Percentiles rank a stretch among this genome's conserved stretches.
phyloP scores from a whole-genome alignment of 2,329 filamentous ascomycete species.

The Fusarium circinatum region DNA sequence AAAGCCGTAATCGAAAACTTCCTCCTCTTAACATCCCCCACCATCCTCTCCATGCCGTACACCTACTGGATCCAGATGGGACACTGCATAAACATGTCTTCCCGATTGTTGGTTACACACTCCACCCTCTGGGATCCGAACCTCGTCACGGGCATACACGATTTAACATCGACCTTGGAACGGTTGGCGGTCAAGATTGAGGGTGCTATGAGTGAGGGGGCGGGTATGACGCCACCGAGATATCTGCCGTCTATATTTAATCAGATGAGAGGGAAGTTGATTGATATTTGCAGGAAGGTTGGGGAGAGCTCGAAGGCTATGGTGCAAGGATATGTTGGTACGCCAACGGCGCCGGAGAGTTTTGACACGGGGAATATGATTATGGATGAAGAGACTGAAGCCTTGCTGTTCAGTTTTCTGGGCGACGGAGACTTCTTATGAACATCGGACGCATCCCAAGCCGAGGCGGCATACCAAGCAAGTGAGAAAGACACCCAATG shows the following conservation, averaged over 20 bases:
- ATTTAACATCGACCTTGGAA: not conserved
- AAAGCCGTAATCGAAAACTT: slow-evolving; percentile 5
- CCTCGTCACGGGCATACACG: not conserved
- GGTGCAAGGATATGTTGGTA: not conserved
- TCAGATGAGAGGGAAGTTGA: not conserved
- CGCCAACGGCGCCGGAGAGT: not conserved
- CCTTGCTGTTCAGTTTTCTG: not conserved
- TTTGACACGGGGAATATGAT: not conserved
- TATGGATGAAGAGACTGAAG: not conserved
- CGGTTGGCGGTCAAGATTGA: slow-evolving; percentile 1
- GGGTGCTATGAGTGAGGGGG: not conserved
- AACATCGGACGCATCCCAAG: not conserved
- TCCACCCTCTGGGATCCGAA: slow-evolving; percentile 13
- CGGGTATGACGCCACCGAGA: not conserved
- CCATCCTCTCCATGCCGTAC: slow-evolving; percentile 15
- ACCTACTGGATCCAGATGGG: slow-evolving; percentile 14
- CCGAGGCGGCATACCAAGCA: not conserved
- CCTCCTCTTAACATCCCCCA: not conserved
- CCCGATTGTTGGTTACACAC: slow-evolving; percentile 1
- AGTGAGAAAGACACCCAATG: not conserved
- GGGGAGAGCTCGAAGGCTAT: not conserved
- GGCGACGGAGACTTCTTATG: not conserved
- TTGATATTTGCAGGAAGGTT: not conserved
- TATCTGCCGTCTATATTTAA: not conserved
- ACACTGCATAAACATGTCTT: slow-evolving; percentile 17